These are phyloP conservation scores for Aspergillus sp. DNA, from an alignment of 2,329 filamentous ascomycete genomes.

Conservation along the genomic window DNA sequence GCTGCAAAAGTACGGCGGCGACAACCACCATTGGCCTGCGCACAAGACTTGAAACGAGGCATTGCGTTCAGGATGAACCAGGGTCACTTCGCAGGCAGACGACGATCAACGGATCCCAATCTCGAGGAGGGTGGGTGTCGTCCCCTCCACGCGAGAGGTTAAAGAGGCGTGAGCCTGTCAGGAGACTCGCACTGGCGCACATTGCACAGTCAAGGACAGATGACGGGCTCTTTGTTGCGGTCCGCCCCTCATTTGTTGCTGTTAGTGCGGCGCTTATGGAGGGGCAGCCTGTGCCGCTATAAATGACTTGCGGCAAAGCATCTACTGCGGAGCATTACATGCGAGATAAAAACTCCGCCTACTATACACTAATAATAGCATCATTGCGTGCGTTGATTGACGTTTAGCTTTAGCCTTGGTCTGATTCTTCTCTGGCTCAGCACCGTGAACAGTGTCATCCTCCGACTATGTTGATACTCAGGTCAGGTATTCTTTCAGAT, in stretches of 20 bases:
- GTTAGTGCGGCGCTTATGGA: slow-evolving; percentile 14
- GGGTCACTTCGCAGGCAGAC: slow-evolving; percentile 8
- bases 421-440: no score
- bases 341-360: not conserved
- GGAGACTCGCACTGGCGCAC: slow-evolving; percentile 16
- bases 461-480: not conserved
- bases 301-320: not conserved
- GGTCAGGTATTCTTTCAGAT: not conserved
- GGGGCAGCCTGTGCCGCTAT: not conserved
- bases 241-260: slow-evolving; percentile 8
- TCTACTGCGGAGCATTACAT: not conserved
- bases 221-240: not conserved
- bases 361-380: not conserved
- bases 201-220: slow-evolving; percentile 4
- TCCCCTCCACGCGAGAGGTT: slow-evolving; percentile 5
- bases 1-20: not conserved
- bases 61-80: slow-evolving; percentile 9
- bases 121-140: slow-evolving; percentile 5
- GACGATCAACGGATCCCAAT: slow-evolving; percentile 12
- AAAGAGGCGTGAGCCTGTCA: slow-evolving; percentile 18
- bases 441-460: not conserved
- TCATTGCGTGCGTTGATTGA: not conserved
- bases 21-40: not conserved
- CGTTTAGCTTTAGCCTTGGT: not conserved
- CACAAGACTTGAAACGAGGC: slow-evolving; percentile 2